Base-by-base conservation (phyloP, 192 early-diverging fungal genomes). In the Podila verticillata region DNA sequence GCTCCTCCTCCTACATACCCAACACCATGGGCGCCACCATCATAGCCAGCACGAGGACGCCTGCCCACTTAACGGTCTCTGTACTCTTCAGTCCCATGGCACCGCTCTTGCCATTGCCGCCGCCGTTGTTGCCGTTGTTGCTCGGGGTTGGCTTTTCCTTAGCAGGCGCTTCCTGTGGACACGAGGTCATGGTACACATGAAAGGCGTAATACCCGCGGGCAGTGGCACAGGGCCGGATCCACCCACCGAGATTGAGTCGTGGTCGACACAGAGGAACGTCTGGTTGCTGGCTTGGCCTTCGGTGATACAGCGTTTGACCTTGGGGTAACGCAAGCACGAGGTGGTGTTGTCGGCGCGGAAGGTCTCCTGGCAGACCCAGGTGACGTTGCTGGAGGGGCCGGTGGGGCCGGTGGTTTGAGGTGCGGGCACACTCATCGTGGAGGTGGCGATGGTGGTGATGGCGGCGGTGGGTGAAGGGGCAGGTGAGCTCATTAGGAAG, bases 301-400 rank as follows among this genome's bases (percentile, higher is more conserved):
- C 66, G 0, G 32, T 58, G 62, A 69, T 29, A 29, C 74, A 75
- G 15, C 48, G 51, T 31, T 75, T 69, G 54, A 75, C 51, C 22
- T 68, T 75, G 15, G 66, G 28, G 62, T 65, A 75, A 1, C 74
- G 66, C 9, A 75, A 17, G 26, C 74, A 75, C 4, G 74, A 69
- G 19, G 74, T 65, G 19, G 74, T 69, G 67, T 65, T 69, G 48
- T 69, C 49, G 24, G 66, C 28, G 7, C 15, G 58, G 62, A 75
- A 75, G 56, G 66, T 39, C 19, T 75, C 74, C 34, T 65, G 66
- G 57, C 74, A 75, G 67, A 69, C 47, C 32, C 61, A 75, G 35
- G 47, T 24, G 6, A 58, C 35, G 5, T 47, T 2, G 15, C 48
- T 57, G 26, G 34, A 31, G 5, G 51, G n/a, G 51, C 24, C 22